A percentile compares a stretch with the other conserved stretches of the same genome.
phyloP scores from a whole-genome alignment of 2,329 filamentous ascomycete genomes.

The Aspergillus ochraceoroseus region DNA sequence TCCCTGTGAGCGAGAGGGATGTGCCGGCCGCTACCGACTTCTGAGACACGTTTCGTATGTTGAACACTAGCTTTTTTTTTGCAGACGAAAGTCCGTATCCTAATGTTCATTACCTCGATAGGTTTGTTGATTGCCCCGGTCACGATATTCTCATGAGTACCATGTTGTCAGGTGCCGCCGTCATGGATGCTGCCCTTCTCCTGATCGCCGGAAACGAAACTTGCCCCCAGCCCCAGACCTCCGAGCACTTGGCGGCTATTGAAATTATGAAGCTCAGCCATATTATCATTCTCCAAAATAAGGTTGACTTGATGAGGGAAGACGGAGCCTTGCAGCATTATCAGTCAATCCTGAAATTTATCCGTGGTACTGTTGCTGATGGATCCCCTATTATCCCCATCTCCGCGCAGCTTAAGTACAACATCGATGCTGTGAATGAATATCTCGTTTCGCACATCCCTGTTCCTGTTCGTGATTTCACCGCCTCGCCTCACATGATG shows the following conservation, averaged over 20 bases:
- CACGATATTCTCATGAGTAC: slow-evolving; percentile 99
- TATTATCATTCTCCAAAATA: slow-evolving; percentile 99
- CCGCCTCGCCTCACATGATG: slow-evolving; percentile 92
- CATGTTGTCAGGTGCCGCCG: slow-evolving; percentile 97
- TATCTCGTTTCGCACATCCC: slow-evolving; percentile 93
- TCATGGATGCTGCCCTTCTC: slow-evolving; percentile 97
- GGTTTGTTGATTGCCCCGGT: slow-evolving; percentile 96
- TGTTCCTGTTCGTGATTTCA: slow-evolving; percentile 85
- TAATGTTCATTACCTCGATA: slow-evolving; percentile 35
- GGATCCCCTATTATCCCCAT: slow-evolving; percentile 95
- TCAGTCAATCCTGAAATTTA: slow-evolving; percentile 97
- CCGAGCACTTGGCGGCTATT: slow-evolving; percentile 96
- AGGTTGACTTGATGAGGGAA: slow-evolving; percentile 97
- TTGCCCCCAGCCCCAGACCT: slow-evolving; percentile 96
- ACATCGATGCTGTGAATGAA: slow-evolving; percentile 97
- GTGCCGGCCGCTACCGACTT: slow-evolving; percentile 78
- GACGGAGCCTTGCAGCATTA: slow-evolving; percentile 91
- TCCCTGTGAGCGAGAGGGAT: slow-evolving; percentile 89
- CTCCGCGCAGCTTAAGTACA: slow-evolving; percentile 96
- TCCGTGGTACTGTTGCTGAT: slow-evolving; percentile 92
- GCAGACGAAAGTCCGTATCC: slow-evolving; percentile 1
- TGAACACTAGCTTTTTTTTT: background rate
- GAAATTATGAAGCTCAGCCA: slow-evolving; percentile 99
- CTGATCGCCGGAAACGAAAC: slow-evolving; percentile 98
- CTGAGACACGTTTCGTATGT: slow-evolving; percentile 81